A percentile compares a stretch with the other conserved stretches of the same genome.
These are phyloP conservation scores for Fomitopsis palustris DNA, from an alignment of 1,284 basidiomycete genomes.

Conservation along the genomic window DNA sequence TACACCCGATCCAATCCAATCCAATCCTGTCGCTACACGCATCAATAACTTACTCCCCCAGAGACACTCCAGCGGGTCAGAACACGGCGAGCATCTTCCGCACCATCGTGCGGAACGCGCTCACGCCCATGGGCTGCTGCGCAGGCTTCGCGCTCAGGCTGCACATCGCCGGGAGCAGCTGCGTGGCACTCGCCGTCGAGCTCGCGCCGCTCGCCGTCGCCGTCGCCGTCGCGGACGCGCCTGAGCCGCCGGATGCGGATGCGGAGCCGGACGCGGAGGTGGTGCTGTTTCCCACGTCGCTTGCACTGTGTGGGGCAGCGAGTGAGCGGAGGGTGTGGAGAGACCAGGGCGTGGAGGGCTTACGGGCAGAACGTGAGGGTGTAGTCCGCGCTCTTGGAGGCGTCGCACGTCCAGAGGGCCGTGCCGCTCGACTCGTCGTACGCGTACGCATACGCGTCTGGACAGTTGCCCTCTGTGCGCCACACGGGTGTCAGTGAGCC, in stretches of 20 bases:
- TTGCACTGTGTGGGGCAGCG: neutral
- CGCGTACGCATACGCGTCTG: constrained; percentile 47
- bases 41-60: neutral
- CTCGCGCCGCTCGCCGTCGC: neutral
- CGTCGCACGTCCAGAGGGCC: constrained; percentile 44
- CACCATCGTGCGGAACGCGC: neutral
- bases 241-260: neutral
- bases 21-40: neutral
- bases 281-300: neutral
- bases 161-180: neutral
- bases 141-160: neutral
- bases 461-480: constrained; percentile 40
- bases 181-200: neutral
- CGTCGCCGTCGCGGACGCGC: neutral
- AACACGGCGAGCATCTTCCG: neutral
- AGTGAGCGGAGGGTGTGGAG: neutral
- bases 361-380: constrained; percentile 50
- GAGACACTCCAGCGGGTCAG: neutral
- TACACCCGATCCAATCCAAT: neutral
- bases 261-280: neutral
- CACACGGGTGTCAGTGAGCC: neutral
- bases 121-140: neutral
- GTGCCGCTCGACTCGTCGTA: constrained; percentile 46
- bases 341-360: constrained; percentile 6
- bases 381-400: constrained; percentile 37